Conservation (phyloP, 2,329 filamentous ascomycete genomes). For the Endothia cerciana region DNA sequence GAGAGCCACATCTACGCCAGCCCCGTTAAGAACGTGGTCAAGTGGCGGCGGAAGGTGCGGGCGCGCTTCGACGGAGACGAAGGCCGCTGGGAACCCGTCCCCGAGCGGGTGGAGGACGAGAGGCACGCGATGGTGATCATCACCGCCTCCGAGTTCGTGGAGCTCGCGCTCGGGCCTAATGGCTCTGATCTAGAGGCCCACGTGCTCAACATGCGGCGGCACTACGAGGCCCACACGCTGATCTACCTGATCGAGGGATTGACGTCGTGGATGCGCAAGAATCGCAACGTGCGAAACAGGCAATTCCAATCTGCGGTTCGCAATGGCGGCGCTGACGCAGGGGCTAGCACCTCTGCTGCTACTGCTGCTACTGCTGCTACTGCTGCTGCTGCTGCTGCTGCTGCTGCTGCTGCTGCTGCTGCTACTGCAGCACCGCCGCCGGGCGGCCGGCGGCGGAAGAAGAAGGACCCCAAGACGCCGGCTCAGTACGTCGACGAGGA, state of each 20-base stretch:
- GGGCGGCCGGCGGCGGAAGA: slow-evolving; percentile 37
- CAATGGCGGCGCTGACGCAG: slow-evolving; percentile 41
- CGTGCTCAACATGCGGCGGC: slow-evolving; percentile 56
- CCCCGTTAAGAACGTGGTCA: slow-evolving; percentile 57
- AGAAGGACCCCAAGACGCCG: slow-evolving; percentile 44
- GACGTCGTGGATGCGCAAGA: slow-evolving; percentile 67
- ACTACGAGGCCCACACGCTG: slow-evolving; percentile 56
- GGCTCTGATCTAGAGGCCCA: slow-evolving; percentile 61
- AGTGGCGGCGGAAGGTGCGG: slow-evolving; percentile 71
- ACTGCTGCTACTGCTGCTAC: neutral
- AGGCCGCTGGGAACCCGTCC: slow-evolving; percentile 68
- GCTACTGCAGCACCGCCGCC: slow-evolving; percentile 20
- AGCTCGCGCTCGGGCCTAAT: slow-evolving; percentile 54
- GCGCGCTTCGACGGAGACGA: slow-evolving; percentile 63
- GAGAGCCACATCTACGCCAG: slow-evolving; percentile 50
- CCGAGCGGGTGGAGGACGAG: slow-evolving; percentile 56
- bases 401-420: neutral
- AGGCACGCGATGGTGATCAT: slow-evolving; percentile 66
- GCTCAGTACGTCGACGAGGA: slow-evolving; percentile 67
- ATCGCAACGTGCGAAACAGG: slow-evolving; percentile 67
- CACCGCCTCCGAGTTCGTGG: slow-evolving; percentile 67
- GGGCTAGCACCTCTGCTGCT: slow-evolving; percentile 29
- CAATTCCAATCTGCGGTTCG: slow-evolving; percentile 70
- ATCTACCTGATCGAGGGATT: slow-evolving; percentile 78
- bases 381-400: neutral